Base-by-base conservation (phyloP, 176 grass and related monocot genomes). In the Bolboschoenus planiculmis region DNA sequence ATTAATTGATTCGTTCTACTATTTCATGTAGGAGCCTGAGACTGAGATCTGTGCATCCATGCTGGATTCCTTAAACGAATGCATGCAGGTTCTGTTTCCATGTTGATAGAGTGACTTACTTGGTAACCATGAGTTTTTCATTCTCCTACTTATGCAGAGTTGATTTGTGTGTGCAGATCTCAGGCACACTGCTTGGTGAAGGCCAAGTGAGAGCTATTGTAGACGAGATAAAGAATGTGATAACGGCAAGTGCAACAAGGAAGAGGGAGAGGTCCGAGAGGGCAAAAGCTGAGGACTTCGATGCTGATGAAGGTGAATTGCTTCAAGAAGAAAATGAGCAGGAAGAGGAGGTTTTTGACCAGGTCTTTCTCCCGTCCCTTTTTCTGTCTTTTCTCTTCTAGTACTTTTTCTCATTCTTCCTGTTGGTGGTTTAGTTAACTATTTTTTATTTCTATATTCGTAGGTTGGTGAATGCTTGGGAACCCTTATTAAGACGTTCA, bases 311-410 rank as follows among this genome's bases (percentile, higher is more conserved):
- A 90, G 93, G 93, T 47, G 97, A 99, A 86, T 46, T 99, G 63
- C 90, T 99, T 43, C 85, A 99, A 85, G 97, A 96, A 92, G 97
- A 99, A 87, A 99, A 99, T 81, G 97, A 99, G 78, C 91, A 96
- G 83, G 97, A 99, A 82, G 97, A 99, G 73, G 97, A 99, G 88
- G 91, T 99, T 47, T 99, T 99, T 85, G 93, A 99, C 82, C 97
- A 96, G 93, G 97, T 93, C 81, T 7, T 8, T 7, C 40, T 89
- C 72, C 54, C 31, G 51, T 65, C 42, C 80, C 47, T 73, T 10
- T 21, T 86, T 54, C 14, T 47, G 1, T 8, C 70, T 56, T 11
- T 40, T 7, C 9, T 39, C 16, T 67, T 70, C 70, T 29, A 27
- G 11, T 14, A 11, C 44, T 24, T 74, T 4, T 7, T 30, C 40